Percentiles rank a stretch among this genome's conserved stretches.
These are phyloP conservation scores for Cucurbita pepo DNA, from an alignment of 306 rosid genomes.

Conservation along the genomic window DNA sequence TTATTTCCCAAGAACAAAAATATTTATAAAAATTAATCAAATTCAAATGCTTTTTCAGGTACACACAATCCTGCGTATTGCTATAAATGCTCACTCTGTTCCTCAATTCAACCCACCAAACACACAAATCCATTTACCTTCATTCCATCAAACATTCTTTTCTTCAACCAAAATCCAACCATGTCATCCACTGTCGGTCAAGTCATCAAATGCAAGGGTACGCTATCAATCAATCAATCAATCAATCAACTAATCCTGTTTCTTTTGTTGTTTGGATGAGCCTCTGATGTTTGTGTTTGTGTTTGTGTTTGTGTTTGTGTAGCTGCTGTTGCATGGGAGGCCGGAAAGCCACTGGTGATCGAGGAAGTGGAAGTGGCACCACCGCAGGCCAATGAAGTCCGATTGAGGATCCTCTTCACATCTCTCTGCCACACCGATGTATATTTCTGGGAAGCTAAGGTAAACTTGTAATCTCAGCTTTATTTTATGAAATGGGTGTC, in stretches of 20 bases:
- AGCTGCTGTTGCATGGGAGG: slow-evolving; percentile 51
- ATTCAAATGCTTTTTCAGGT: background rate
- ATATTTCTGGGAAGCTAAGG: slow-evolving; percentile 41
- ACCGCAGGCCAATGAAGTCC: slow-evolving; percentile 34
- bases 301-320: background rate
- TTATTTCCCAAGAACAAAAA: background rate
- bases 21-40: background rate
- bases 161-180: background rate
- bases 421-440: slow-evolving; percentile 36
- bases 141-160: background rate
- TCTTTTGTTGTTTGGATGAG: too few species aligned
- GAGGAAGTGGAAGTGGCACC: slow-evolving; percentile 41
- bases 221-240: too few species aligned
- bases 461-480: background rate
- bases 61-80: background rate
- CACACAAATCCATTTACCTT: background rate
- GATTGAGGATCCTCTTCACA: slow-evolving; percentile 32
- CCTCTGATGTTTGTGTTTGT: background rate
- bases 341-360: slow-evolving; percentile 34
- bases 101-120: background rate
- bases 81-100: background rate
- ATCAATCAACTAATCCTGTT: too few species aligned
- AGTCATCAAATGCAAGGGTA: slow-evolving; percentile 61
- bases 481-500: background rate
- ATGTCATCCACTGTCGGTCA: slow-evolving; percentile 47